Percentiles rank a stretch among this genome's conserved stretches.
Evolutionary conservation across 371 early-diverging fungal species (phyloP).

Genomic region (Batrachochytrium dendrobatidis): DNA sequence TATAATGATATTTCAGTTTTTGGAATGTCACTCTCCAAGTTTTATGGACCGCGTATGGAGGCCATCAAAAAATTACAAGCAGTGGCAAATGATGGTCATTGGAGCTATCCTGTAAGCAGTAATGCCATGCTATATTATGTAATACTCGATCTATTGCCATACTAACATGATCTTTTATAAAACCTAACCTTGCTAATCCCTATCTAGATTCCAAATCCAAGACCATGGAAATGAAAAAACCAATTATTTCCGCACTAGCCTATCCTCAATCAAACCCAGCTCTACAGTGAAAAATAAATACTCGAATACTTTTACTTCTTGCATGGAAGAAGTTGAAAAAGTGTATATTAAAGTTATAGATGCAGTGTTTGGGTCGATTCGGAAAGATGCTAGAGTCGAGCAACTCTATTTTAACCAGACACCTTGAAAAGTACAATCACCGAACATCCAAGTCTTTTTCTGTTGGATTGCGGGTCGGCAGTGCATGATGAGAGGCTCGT

Average conservation of each 20-base stretch:
- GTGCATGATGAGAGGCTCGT: neutral
- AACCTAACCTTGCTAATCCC: neutral
- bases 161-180: neutral
- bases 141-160: neutral
- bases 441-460: too few species aligned
- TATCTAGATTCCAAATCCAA: conserved; percentile 33
- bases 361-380: too few species aligned
- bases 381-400: too few species aligned
- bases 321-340: too few species aligned
- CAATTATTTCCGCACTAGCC: too few species aligned
- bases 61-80: conserved; percentile 19
- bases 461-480: neutral
- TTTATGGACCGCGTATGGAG: conserved; percentile 30
- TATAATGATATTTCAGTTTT: conserved; percentile 27
- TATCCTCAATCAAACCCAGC: too few species aligned
- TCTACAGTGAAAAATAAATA: too few species aligned
- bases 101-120: conserved; percentile 32
- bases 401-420: neutral
- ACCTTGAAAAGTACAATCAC: too few species aligned
- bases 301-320: too few species aligned
- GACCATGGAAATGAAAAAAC: conserved; percentile 27
- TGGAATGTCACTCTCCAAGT: conserved; percentile 28
- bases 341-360: too few species aligned
- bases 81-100: neutral
- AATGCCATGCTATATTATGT: neutral